Evolutionary conservation across 2,329 filamentous ascomycete species (phyloP).

Genomic region (Fusarium cyanostomum): DNA sequence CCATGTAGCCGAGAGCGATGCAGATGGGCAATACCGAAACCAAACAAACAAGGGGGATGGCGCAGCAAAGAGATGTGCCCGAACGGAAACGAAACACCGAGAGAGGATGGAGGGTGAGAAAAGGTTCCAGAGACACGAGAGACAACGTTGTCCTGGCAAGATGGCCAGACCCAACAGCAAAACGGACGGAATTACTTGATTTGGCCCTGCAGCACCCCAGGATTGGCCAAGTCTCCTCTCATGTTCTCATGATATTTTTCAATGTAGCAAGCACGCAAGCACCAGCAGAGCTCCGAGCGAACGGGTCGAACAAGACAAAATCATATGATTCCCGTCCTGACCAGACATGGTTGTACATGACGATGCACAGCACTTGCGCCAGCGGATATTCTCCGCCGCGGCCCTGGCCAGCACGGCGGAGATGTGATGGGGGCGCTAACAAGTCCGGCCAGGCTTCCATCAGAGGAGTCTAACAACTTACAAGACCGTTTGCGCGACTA

Average conservation of each 20-base stretch:
- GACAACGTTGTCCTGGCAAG: slow-evolving; percentile 10
- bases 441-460: too few species aligned
- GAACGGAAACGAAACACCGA: slow-evolving; percentile 24
- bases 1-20: slow-evolving; percentile 13
- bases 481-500: slow-evolving; percentile 21
- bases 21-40: slow-evolving; percentile 13
- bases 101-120: slow-evolving; percentile 18
- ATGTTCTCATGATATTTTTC: slow-evolving; percentile 20
- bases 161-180: not conserved
- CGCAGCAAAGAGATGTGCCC: slow-evolving; percentile 13
- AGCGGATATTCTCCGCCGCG: slow-evolving; percentile 27
- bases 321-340: slow-evolving; percentile 35
- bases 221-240: slow-evolving; percentile 28
- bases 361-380: slow-evolving; percentile 12
- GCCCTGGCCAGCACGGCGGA: not conserved
- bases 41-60: slow-evolving; percentile 13
- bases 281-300: slow-evolving; percentile 17
- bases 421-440: not conserved
- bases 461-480: too few species aligned
- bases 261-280: slow-evolving; percentile 14
- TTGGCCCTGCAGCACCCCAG: slow-evolving; percentile 29
- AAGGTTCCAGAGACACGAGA: slow-evolving; percentile 15
- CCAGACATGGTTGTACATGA: slow-evolving; percentile 8
- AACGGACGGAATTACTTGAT: slow-evolving; percentile 24
- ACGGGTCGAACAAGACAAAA: slow-evolving; percentile 14